A percentile compares a stretch with the other conserved stretches of the same genome.
phyloP scores from a whole-genome alignment of 139 green algal genomes.

The Chlorella sp. region DNA sequence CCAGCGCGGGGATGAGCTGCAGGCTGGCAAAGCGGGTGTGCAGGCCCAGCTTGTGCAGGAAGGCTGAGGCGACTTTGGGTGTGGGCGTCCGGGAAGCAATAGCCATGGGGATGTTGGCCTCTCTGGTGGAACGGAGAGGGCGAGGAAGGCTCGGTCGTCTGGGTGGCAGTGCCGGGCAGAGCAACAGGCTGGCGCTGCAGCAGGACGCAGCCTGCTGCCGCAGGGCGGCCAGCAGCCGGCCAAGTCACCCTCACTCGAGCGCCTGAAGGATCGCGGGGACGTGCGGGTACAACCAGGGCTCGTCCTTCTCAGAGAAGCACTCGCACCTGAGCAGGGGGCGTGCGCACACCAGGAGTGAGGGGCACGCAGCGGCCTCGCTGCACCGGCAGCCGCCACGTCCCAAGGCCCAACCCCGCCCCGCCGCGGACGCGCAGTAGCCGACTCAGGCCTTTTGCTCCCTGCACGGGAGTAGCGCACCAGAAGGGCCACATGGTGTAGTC shows the following conservation, averaged over 20 bases:
- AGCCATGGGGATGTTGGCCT: conserved; percentile 21
- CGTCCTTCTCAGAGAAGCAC: conserved; percentile 15
- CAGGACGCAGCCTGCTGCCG: background rate
- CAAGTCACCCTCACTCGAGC: background rate
- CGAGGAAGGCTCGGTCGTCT: background rate
- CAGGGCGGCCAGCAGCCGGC: background rate
- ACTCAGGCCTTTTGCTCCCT: background rate
- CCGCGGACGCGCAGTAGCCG: background rate
- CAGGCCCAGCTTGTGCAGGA: conserved; percentile 26
- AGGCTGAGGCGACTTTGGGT: conserved; percentile 22
- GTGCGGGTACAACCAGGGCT: conserved; percentile 17
- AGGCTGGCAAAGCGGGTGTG: conserved; percentile 4
- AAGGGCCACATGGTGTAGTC: conserved; percentile 34
- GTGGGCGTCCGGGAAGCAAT: conserved; percentile 27
- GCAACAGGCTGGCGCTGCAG: background rate
- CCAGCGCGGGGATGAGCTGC: conserved; percentile 32
- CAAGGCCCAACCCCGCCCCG: too few relatives aligned
- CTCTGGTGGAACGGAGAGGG: background rate
- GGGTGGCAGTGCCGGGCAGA: background rate
- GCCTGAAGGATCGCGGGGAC: conserved; percentile 11
- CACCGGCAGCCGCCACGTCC: too few relatives aligned
- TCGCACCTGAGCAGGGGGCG: background rate
- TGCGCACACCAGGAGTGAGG: background rate
- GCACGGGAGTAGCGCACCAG: conserved; percentile 15
- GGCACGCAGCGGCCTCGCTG: background rate